Conservation (phyloP, 352 stramenopile species). For the Phytopythium aichiense region DNA sequence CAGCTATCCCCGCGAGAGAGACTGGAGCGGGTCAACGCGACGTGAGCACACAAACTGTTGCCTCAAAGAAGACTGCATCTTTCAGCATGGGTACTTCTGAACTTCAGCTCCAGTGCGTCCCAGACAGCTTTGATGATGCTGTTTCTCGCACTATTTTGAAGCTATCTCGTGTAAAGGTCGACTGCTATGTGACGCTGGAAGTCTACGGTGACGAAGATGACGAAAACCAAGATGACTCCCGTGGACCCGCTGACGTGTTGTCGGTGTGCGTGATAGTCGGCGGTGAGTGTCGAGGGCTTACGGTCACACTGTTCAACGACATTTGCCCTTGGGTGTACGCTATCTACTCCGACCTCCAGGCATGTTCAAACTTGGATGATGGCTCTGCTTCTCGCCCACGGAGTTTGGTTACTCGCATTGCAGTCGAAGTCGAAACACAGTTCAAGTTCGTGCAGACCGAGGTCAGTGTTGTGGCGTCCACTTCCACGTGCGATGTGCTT, state of each 20-base stretch:
- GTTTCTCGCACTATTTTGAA: not conserved
- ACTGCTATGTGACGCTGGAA: not conserved
- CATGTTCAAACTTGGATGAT: not conserved
- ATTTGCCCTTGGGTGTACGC: constrained; percentile 13
- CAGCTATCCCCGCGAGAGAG: not conserved
- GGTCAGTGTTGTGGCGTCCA: constrained; percentile 26
- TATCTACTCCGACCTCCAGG: not conserved
- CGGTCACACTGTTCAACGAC: constrained; percentile 15
- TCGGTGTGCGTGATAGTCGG: constrained; percentile 11
- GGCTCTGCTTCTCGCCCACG: not conserved
- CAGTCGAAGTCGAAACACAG: constrained; percentile 49
- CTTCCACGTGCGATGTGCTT: constrained; percentile 38
- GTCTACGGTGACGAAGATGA: not conserved
- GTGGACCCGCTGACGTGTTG: not conserved
- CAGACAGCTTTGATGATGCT: not conserved
- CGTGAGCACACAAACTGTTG: not conserved
- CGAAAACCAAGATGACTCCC: constrained; percentile 1
- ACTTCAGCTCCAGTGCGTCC: not conserved
- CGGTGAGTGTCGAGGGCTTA: constrained; percentile 18
- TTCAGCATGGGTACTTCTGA: not conserved
- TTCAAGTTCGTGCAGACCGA: constrained; percentile 53
- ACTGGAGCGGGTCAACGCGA: not conserved
- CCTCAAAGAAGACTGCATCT: not conserved
- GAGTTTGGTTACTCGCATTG: constrained; percentile 10
- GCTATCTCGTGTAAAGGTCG: not conserved